phyloP scores from a whole-genome alignment of 352 stramenopile species.

The Pythium periplocum region DNA sequence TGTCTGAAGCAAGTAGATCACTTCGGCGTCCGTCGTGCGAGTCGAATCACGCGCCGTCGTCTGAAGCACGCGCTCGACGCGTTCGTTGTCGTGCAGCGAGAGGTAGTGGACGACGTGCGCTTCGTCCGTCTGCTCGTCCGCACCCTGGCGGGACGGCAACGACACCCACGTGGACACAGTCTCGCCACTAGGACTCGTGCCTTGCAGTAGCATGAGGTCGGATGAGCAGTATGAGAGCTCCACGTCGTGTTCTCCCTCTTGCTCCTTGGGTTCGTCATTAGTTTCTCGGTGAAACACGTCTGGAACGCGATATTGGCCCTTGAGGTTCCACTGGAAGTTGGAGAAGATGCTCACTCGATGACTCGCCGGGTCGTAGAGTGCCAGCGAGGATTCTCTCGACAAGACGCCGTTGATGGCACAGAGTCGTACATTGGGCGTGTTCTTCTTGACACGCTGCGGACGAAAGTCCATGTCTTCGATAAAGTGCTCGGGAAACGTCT shows the following conservation, averaged over 20 bases:
- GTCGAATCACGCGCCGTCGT: slow-evolving; percentile 29
- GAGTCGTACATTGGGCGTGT: slow-evolving; percentile 47
- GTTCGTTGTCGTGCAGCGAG: slow-evolving; percentile 66
- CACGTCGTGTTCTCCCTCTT: slow-evolving; percentile 25
- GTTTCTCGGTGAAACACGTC: slow-evolving; percentile 20
- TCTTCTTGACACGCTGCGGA: slow-evolving; percentile 81
- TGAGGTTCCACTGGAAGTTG: slow-evolving; percentile 78
- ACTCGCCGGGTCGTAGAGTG: slow-evolving; percentile 52
- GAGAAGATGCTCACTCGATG: slow-evolving; percentile 58
- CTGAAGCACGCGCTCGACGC: slow-evolving; percentile 64
- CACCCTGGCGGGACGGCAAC: slow-evolving; percentile 56
- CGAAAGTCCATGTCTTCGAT: slow-evolving; percentile 82
- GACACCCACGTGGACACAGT: slow-evolving; percentile 77
- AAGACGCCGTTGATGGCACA: slow-evolving; percentile 74
- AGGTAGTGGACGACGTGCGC: slow-evolving; percentile 82
- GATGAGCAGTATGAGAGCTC: slow-evolving; percentile 77
- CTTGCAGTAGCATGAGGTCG: slow-evolving; percentile 81
- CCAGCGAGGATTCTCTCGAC: slow-evolving; percentile 66
- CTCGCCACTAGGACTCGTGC: slow-evolving; percentile 24
- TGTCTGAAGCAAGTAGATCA: slow-evolving; percentile 80
- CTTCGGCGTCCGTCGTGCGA: slow-evolving; percentile 1
- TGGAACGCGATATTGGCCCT: slow-evolving; percentile 63
- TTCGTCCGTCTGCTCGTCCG: slow-evolving; percentile 22
- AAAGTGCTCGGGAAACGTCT: slow-evolving; percentile 84
- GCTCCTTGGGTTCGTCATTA: slow-evolving; percentile 1